A percentile compares a stretch with the other conserved stretches of the same genome.
Conservation (phyloP, 2,329 filamentous ascomycete genomes). For the Cordyceps cicadae region DNA sequence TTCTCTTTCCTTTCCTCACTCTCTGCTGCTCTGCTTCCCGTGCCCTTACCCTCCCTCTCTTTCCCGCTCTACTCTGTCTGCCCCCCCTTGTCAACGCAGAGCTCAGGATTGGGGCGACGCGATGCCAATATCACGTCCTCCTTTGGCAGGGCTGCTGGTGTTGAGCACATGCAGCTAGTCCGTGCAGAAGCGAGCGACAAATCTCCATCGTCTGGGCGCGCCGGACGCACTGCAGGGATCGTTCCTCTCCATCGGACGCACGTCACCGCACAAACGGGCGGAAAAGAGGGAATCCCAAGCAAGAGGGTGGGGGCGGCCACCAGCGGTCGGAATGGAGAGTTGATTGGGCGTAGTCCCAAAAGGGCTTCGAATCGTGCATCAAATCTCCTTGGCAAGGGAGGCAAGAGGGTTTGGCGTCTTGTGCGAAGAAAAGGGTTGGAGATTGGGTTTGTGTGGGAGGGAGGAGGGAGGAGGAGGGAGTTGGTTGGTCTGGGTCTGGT, state of each 20-base stretch:
- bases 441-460: background rate
- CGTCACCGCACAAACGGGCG: background rate
- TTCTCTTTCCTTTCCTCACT: background rate
- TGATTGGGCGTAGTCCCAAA: background rate
- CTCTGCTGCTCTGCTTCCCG: background rate
- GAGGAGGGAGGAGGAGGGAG: background rate
- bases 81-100: background rate
- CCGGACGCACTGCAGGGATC: background rate
- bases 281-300: background rate
- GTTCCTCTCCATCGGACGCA: background rate
- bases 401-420: background rate
- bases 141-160: background rate
- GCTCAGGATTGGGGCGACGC: background rate
- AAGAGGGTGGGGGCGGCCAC: background rate
- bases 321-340: background rate
- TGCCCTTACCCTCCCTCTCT: background rate
- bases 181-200: background rate
- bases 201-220: background rate
- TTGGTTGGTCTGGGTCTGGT: background rate
- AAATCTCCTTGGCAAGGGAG: background rate
- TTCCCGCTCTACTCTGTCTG: background rate
- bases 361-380: background rate
- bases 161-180: background rate
- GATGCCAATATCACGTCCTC: background rate
- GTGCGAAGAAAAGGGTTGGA: background rate